A percentile compares a stretch with the other conserved stretches of the same genome.
phyloP scores from a whole-genome alignment of 1,139 yeast genomes.

The Yamadazyma oceani region DNA sequence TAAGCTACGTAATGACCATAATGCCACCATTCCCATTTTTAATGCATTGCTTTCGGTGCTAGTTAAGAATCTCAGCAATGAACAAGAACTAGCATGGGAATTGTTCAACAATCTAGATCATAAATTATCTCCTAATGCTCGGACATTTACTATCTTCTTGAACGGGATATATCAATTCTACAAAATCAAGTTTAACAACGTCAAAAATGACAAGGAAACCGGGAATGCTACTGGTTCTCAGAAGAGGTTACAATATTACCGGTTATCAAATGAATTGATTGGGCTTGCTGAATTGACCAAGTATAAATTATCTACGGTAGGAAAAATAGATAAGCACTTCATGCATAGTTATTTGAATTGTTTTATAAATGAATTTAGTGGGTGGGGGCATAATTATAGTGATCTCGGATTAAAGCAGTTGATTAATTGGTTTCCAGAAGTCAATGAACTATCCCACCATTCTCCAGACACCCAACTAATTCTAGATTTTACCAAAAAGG shows the following conservation, averaged over 20 bases:
- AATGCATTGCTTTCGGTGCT: slow-evolving; percentile 40
- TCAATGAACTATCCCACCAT: slow-evolving; percentile 20
- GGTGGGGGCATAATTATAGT: slow-evolving; percentile 30
- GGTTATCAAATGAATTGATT: slow-evolving; percentile 29
- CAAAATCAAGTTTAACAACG: slow-evolving; percentile 13
- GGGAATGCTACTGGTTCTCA: slow-evolving; percentile 19
- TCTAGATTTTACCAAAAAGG: slow-evolving; percentile 2
- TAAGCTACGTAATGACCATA: slow-evolving; percentile 1
- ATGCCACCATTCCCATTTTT: slow-evolving; percentile 27
- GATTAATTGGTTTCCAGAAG: slow-evolving; percentile 34
- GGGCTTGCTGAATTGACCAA: slow-evolving; percentile 29
- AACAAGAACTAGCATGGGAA: slow-evolving; percentile 40
- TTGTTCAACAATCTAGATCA: slow-evolving; percentile 32
- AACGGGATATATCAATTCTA: slow-evolving; percentile 34
- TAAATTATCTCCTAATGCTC: slow-evolving; percentile 31
- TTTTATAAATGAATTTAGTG: slow-evolving; percentile 27
- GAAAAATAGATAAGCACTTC: slow-evolving; percentile 26
- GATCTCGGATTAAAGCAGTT: slow-evolving; percentile 31
- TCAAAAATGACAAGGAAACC: slow-evolving; percentile 19
- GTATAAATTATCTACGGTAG: slow-evolving; percentile 19
- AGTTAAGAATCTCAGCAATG: slow-evolving; percentile 32
- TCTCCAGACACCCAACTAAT: slow-evolving; percentile 4
- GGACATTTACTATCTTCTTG: slow-evolving; percentile 42
- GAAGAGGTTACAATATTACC: slow-evolving; percentile 25
- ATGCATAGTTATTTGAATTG: slow-evolving; percentile 32